phyloP scores from a whole-genome alignment of 2,329 filamentous ascomycete species.

The Alternaria triticina region DNA sequence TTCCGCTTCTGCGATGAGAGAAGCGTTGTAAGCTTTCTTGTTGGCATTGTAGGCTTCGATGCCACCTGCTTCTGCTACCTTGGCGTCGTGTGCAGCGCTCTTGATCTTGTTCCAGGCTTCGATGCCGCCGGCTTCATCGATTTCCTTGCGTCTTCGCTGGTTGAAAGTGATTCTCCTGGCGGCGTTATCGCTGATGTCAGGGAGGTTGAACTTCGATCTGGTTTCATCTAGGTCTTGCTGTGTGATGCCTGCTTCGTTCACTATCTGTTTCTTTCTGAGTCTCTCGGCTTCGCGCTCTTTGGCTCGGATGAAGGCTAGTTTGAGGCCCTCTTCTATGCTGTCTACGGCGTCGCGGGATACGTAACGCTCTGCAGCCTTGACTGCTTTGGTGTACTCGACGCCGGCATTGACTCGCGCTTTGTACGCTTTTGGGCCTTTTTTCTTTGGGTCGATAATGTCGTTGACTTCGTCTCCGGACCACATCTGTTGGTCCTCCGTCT shows the following conservation, averaged over 20 bases:
- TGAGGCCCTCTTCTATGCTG: constrained; percentile 31
- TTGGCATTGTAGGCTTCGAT: constrained; percentile 12
- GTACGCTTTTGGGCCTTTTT: constrained; percentile 7
- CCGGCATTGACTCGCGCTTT: constrained; percentile 4
- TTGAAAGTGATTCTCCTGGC: constrained; percentile 22
- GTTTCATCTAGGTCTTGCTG: constrained; percentile 19
- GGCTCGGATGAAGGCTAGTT: constrained; percentile 31
- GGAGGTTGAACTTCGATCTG: constrained; percentile 13
- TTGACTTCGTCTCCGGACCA: constrained; percentile 14
- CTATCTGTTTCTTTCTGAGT: constrained; percentile 7
- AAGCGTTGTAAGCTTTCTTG: constrained; percentile 17
- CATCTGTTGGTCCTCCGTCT: constrained; percentile 18
- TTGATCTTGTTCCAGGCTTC: constrained; percentile 18
- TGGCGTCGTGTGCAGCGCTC: constrained; percentile 11
- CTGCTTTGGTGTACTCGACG: constrained; percentile 23
- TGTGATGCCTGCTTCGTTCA: constrained; percentile 15
- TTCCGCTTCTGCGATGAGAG: constrained; percentile 25
- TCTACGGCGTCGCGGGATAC: constrained; percentile 25
- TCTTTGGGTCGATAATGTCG: not conserved
- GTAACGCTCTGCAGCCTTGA: constrained; percentile 26
- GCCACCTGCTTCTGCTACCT: constrained; percentile 18
- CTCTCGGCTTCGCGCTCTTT: constrained; percentile 17
- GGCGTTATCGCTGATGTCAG: constrained; percentile 10
- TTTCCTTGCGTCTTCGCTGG: constrained; percentile 16
- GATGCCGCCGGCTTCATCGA: constrained; percentile 22